These are phyloP conservation scores for Pseudozyma sp. DNA, from an alignment of 1,284 basidiomycete genomes.

Conservation along the genomic window DNA sequence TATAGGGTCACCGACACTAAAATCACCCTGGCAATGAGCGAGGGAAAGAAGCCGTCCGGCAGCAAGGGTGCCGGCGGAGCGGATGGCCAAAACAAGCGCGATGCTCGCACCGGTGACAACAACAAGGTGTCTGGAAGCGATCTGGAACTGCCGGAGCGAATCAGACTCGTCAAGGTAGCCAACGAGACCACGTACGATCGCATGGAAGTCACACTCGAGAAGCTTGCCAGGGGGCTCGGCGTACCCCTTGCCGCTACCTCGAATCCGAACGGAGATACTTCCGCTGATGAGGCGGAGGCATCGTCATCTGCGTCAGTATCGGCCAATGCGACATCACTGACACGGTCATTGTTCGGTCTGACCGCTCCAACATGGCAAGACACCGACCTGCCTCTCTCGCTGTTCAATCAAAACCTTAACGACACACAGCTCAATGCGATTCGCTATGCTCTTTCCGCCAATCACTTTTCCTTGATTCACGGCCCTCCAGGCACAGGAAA, in stretches of 20 bases:
- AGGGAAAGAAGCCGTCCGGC: constrained; percentile 16
- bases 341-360: constrained; percentile 51
- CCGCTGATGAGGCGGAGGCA: constrained; percentile 30
- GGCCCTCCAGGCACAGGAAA: constrained; percentile 81
- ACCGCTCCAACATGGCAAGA: constrained; percentile 43
- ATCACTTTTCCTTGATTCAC: constrained; percentile 91
- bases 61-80: background rate
- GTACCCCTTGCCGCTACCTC: constrained; percentile 15
- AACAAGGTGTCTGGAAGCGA: constrained; percentile 73
- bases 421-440: constrained; percentile 85
- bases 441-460: constrained; percentile 76
- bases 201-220: constrained; percentile 48
- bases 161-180: constrained; percentile 87
- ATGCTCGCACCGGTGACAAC: constrained; percentile 64
- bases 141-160: constrained; percentile 83
- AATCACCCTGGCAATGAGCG: constrained; percentile 33
- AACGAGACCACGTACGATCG: constrained; percentile 92
- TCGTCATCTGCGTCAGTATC: constrained; percentile 14
- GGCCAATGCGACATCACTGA: constrained; percentile 49
- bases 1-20: constrained; percentile 37
- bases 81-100: constrained; percentile 29
- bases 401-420: constrained; percentile 83
- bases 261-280: constrained; percentile 20
- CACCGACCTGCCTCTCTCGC: constrained; percentile 68
- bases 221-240: constrained; percentile 42